Evolutionary conservation across 169 alveolate species (phyloP), one percentile per base, ranked within the genome.

Genomic region (Babesia ovis): DNA sequence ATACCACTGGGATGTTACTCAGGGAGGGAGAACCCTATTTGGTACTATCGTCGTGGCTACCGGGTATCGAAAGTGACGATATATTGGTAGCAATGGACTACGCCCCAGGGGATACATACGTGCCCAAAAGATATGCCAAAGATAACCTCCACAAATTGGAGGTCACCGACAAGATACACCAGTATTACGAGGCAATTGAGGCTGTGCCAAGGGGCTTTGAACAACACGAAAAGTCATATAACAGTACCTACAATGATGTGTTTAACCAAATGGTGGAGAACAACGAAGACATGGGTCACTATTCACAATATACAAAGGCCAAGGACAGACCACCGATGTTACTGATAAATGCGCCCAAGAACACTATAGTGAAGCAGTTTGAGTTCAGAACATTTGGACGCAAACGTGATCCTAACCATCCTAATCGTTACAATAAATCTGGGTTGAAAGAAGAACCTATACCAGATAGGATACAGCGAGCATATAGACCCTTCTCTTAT

Each of bases 21-120:
- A 59, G 87, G 68, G 87, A 70, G 50, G 87, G 87, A 22, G 69
- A 41, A 14, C 87, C 87, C 20, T 69, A 79, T 37, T 46, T 79
- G 37, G 50, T 50, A 12, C 20, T 79, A 6, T 57, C 73, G 22
- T 25, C 72, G 6, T 79, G 87, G 87, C 31, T 69, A n/a, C 87
- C 87, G 20, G 87, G 87, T 1, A 29, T 79, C 25, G 45, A 69
- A 2, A 51, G 18, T n/a, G 70, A 60, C n/a, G 77, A 79, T 25
- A n/a, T 79, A n/a, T 20, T 41, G 2, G 87, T 79, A 22, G 37
- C 50, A 11, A 45, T 79, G 48, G 81, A 79, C 32, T 79, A 79
- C 31, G 54, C 71, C 1, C 9, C 23, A 9, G 68, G 23, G 31
- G 54, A 51, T 34, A 43, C 68, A 14, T 55, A 20, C 14, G 58